Evolutionary conservation across 75 land plant species (phyloP).

Genomic region (Picea glauca): DNA sequence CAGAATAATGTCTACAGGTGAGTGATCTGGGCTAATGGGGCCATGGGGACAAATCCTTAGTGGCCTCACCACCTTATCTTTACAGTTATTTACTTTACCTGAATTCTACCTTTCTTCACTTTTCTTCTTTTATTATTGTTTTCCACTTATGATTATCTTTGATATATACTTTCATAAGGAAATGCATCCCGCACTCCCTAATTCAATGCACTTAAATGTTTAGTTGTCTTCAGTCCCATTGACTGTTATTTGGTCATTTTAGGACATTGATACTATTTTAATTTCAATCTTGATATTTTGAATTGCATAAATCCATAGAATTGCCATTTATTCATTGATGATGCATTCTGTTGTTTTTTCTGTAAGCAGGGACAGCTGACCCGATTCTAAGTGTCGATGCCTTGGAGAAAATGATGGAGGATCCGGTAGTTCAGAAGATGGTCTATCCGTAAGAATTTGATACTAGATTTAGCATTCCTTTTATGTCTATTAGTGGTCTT

Average conservation of each 20-base stretch:
- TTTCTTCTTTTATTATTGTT: too few relatives aligned
- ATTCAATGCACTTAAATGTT: not conserved
- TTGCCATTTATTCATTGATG: not conserved
- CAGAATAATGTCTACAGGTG: too few relatives aligned
- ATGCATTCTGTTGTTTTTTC: not conserved
- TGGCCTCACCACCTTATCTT: too few relatives aligned
- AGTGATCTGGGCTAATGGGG: too few relatives aligned
- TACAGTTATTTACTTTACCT: too few relatives aligned
- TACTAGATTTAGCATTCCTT: not conserved
- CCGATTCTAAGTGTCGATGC: slow-evolving; percentile 65
- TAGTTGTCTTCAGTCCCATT: not conserved
- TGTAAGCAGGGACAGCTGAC: slow-evolving; percentile 27
- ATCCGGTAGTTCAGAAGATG: slow-evolving; percentile 95
- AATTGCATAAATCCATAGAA: not conserved
- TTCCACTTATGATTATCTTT: too few relatives aligned
- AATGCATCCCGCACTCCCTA: not conserved
- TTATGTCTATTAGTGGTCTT: not conserved
- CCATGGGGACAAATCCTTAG: too few relatives aligned
- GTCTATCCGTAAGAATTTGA: slow-evolving; percentile 76
- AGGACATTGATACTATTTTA: not conserved
- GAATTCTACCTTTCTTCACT: too few relatives aligned
- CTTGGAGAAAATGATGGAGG: slow-evolving; percentile 98
- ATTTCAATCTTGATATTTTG: not conserved
- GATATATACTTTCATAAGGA: too few relatives aligned
- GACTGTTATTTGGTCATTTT: not conserved